Evolutionary conservation across 2,329 filamentous ascomycete species (phyloP).

Genomic region (Cryphonectria parasitica): DNA sequence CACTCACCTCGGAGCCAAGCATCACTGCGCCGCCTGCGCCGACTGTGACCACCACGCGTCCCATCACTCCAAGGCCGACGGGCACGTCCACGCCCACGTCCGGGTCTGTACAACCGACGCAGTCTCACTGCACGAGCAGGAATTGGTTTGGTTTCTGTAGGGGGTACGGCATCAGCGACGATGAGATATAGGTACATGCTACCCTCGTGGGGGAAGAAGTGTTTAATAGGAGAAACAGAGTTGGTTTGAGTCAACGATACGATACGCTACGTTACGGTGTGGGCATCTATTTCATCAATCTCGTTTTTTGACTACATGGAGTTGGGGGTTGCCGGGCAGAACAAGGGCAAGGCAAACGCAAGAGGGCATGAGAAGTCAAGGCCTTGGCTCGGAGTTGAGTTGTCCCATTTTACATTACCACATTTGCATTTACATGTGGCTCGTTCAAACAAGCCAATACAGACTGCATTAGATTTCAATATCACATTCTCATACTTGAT

Average conservation of each 20-base stretch:
- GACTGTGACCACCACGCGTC: slow-evolving; percentile 34
- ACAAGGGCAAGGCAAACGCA: background rate
- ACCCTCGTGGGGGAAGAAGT: background rate
- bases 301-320: background rate
- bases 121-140: slow-evolving; percentile 41
- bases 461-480: background rate
- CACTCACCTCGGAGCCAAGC: slow-evolving; percentile 33
- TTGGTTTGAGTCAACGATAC: background rate
- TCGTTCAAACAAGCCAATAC: background rate
- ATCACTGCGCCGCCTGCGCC: slow-evolving; percentile 35
- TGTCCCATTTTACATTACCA: background rate
- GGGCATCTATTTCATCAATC: background rate
- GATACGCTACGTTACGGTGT: background rate
- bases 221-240: background rate
- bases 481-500: background rate
- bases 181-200: slow-evolving; percentile 30
- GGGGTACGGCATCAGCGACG: slow-evolving; percentile 39
- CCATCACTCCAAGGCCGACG: slow-evolving; percentile 40
- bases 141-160: slow-evolving; percentile 50
- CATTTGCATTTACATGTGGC: background rate
- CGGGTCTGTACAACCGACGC: slow-evolving; percentile 27
- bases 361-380: background rate
- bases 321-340: background rate
- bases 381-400: background rate
- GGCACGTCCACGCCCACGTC: slow-evolving; percentile 33